Conservation (phyloP, 306 rosid species). For the Echinosophora koreensis region DNA sequence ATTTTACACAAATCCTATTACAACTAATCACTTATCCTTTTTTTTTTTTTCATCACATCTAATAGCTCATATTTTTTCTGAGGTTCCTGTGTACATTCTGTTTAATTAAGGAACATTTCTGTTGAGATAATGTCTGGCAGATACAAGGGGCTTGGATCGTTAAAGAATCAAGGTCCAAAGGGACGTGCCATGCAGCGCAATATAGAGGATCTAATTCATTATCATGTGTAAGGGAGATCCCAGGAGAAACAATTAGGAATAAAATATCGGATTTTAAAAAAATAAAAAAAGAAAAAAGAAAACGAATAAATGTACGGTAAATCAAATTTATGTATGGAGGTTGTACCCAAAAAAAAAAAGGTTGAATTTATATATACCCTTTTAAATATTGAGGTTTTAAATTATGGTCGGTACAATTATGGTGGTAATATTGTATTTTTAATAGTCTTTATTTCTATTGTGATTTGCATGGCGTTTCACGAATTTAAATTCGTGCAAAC, state of each 20-base stretch:
- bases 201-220: neutral
- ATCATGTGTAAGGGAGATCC: constrained; percentile 18
- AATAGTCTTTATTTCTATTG: no score
- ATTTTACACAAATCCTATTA: no score
- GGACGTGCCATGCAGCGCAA: constrained; percentile 21
- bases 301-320: no score
- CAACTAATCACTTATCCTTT: no score
- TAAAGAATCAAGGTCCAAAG: neutral
- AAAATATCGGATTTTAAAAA: no score
- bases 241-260: neutral
- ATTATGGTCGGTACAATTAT: no score
- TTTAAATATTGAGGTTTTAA: neutral
- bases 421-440: no score
- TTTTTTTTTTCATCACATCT: no score
- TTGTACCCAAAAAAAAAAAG: no score
- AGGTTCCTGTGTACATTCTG: neutral
- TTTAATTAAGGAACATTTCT: neutral
- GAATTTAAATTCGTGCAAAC: no score
- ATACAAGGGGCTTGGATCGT: neutral
- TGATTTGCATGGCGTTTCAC: no score
- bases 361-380: neutral
- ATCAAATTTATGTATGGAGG: neutral
- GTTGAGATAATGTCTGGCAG: neutral
- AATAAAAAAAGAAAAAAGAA: no score
- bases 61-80: neutral